Evolutionary conservation across 2,329 filamentous ascomycete species (phyloP).

Genomic region (Alternaria angustiovoidea): DNA sequence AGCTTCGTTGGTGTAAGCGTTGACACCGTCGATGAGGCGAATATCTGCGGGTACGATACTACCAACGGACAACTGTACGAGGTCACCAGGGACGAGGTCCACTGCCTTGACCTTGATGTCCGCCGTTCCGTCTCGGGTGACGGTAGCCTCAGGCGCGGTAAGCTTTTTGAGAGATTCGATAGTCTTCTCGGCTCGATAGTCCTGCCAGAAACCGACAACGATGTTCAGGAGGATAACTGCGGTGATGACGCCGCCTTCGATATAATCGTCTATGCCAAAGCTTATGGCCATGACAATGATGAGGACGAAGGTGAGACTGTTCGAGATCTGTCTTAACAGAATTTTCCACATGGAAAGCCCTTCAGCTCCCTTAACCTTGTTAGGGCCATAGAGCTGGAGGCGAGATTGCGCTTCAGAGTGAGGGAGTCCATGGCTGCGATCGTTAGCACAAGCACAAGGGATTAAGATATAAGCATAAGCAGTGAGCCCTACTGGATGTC

Average conservation of each 20-base stretch:
- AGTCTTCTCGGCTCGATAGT: slow-evolving; percentile 57
- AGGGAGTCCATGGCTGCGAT: slow-evolving; percentile 66
- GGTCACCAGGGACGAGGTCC: slow-evolving; percentile 51
- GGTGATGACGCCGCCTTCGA: slow-evolving; percentile 69
- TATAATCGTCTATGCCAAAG: slow-evolving; percentile 70
- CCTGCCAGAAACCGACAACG: slow-evolving; percentile 65
- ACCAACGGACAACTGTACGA: slow-evolving; percentile 56
- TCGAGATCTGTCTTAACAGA: slow-evolving; percentile 78
- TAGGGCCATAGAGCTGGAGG: slow-evolving; percentile 71
- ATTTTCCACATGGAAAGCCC: slow-evolving; percentile 78
- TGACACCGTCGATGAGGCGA: slow-evolving; percentile 70
- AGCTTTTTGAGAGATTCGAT: slow-evolving; percentile 53
- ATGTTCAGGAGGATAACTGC: slow-evolving; percentile 74
- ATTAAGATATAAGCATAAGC: background rate
- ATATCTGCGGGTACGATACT: slow-evolving; percentile 74
- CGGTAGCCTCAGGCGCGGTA: slow-evolving; percentile 50
- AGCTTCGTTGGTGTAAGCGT: slow-evolving; percentile 78
- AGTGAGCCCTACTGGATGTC: slow-evolving; percentile 42
- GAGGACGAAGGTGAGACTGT: slow-evolving; percentile 76
- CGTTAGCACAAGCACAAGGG: slow-evolving; percentile 27
- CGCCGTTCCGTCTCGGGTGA: slow-evolving; percentile 46
- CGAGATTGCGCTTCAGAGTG: slow-evolving; percentile 69
- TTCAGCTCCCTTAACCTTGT: slow-evolving; percentile 75
- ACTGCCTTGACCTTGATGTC: slow-evolving; percentile 48
- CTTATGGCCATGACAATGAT: slow-evolving; percentile 75